Base-by-base conservation (phyloP, 768 basidiomycete species). In the Nidularia sp. region DNA sequence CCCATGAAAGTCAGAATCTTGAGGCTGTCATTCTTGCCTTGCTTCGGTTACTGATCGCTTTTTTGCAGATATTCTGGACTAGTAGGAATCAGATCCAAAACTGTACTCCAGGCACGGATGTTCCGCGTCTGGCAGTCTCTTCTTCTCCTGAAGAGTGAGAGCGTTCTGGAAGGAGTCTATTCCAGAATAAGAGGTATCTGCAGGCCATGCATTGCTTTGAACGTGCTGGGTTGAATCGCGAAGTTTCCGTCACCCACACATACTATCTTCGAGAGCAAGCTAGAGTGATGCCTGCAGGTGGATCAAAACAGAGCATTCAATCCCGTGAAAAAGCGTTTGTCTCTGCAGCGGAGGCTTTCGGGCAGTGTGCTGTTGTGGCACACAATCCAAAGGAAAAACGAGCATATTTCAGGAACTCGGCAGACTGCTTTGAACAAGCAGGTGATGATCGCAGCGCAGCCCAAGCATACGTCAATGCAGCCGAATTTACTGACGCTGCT, bases 221-320 rank as follows among this genome's bases (percentile, higher is more conserved):
- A 70, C 72, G 76, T 2, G 85, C 85, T 1, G 64, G 55, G 1
- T 59, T 70, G 45, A 63, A 55, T 0, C 71, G 71, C 12, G 72
- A 84, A 62, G 73, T 65, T 12, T 70, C 63, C 2, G 71, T 83
- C 7, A 73, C 83, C 1, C 55, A 75, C 6, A 80, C 85, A 0
- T 85, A 81, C 56, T 70, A 75, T 48, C 70, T 84, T 4, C 76
- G 82, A 50, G 76, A 81, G 54, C 61, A 72, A 29, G 85, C 85
- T 6, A 67, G 73, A 2, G 63, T 68, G 45, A 56, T 68, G 25
- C 62, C 65, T 2, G 39, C 53, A 10, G 57, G 10, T 5, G 63
- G 47, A 15, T 62, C 22, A 6, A 53, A 53, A 6, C 54, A 54
- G 34, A 36, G 9, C 6, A 5, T 42, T 2, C 47, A 36, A 49